Evolutionary conservation across 257 asterid genomes (phyloP).

Genomic region (Solanum medicagineum): DNA sequence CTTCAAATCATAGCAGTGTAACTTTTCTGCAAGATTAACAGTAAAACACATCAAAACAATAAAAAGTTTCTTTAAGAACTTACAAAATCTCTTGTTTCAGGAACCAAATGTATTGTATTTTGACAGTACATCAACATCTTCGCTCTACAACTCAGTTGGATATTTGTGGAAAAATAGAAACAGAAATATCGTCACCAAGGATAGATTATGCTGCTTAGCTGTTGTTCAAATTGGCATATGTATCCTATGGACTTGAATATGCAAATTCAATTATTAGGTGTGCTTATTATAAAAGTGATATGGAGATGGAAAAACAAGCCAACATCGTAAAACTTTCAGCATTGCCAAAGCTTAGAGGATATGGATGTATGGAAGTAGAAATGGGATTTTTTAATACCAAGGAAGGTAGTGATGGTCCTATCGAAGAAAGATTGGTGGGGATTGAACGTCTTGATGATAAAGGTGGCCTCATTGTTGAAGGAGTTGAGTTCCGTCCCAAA

Average conservation of each 20-base stretch:
- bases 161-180: constrained; percentile 27
- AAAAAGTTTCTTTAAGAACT: too few species aligned
- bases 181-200: constrained; percentile 21
- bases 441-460: background rate
- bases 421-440: background rate
- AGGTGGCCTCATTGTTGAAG: background rate
- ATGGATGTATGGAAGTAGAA: constrained; percentile 51
- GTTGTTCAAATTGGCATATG: constrained; percentile 22
- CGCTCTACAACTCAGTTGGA: constrained; percentile 38
- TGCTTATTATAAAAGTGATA: background rate
- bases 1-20: too few species aligned
- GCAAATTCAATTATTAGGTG: constrained; percentile 26
- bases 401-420: background rate
- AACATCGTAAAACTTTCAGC: background rate
- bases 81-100: too few species aligned
- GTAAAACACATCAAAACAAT: too few species aligned
- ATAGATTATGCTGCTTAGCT: constrained; percentile 43
- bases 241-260: constrained; percentile 27
- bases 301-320: background rate
- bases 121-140: constrained; percentile 3
- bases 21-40: too few species aligned
- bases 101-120: too few species aligned
- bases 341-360: constrained; percentile 9
- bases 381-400: constrained; percentile 12
- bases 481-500: background rate